Percentiles rank a stretch among this genome's conserved stretches.
Evolutionary conservation across 176 grass and related monocot genomes (phyloP).

Genomic region (Cocos nucifera): DNA sequence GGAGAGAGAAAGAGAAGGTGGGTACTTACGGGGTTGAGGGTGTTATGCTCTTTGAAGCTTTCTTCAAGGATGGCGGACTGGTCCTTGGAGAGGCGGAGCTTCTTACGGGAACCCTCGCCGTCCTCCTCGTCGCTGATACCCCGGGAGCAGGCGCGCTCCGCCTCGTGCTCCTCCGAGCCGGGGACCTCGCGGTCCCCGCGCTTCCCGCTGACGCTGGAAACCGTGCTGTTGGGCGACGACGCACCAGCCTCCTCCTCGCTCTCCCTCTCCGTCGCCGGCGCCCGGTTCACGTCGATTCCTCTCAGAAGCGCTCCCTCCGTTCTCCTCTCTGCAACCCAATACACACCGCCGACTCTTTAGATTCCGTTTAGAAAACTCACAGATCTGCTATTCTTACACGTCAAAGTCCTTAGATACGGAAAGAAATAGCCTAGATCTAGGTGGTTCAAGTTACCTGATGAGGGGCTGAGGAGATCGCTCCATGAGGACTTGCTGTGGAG

Average conservation of each 20-base stretch:
- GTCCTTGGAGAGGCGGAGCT: constrained; percentile 17
- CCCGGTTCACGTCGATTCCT: constrained; percentile 72
- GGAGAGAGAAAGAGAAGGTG: not conserved
- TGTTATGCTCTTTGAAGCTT: constrained; percentile 10
- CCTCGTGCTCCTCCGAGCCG: not conserved
- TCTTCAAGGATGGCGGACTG: constrained; percentile 12
- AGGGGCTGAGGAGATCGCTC: constrained; percentile 21
- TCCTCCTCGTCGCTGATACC: constrained; percentile 13
- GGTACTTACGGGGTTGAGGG: constrained; percentile 6
- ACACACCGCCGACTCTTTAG: too few relatives aligned
- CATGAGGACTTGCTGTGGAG: not conserved
- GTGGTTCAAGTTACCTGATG: not conserved
- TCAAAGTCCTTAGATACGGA: too few relatives aligned
- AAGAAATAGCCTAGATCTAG: too few relatives aligned
- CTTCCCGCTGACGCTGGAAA: constrained; percentile 20
- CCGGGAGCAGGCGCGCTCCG: not conserved
- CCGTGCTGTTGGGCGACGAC: constrained; percentile 17
- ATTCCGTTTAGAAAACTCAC: too few relatives aligned
- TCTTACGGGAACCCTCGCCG: constrained; percentile 5
- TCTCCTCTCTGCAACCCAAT: constrained; percentile 5
- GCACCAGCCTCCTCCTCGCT: constrained; percentile 11
- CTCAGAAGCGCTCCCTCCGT: constrained; percentile 45
- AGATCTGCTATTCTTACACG: too few relatives aligned
- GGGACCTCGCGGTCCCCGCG: constrained; percentile 5
- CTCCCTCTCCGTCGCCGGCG: not conserved